Conservation (phyloP, 1,284 basidiomycete genomes). For the Mycosarcoma mackinlayi region DNA sequence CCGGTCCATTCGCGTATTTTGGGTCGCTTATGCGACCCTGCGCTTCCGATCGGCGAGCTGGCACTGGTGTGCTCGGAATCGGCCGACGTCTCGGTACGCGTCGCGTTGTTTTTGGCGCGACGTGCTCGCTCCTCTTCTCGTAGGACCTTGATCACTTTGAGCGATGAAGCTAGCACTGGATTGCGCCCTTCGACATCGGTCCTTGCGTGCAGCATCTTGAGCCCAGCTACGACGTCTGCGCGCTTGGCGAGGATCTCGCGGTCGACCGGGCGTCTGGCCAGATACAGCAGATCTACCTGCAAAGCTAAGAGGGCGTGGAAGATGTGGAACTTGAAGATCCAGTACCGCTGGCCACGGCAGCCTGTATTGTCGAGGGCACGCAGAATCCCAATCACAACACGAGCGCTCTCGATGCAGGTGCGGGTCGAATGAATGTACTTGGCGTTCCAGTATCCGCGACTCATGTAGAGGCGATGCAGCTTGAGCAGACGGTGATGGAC, state of each 20-base stretch:
- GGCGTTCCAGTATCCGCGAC: conserved; percentile 54
- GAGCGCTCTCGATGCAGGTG: conserved; percentile 49
- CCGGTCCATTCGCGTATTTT: conserved; percentile 35
- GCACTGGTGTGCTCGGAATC: conserved; percentile 7
- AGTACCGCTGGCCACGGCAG: conserved; percentile 39
- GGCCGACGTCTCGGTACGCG: not conserved
- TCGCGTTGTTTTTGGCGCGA: conserved; percentile 4
- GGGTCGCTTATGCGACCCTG: conserved; percentile 11
- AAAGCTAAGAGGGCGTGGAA: conserved; percentile 47
- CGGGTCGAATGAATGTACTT: conserved; percentile 57
- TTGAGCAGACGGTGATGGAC: conserved; percentile 59
- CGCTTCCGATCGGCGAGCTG: conserved; percentile 20
- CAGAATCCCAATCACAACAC: conserved; percentile 40
- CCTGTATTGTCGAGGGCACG: conserved; percentile 29
- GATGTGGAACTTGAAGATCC: conserved; percentile 51
- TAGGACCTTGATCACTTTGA: conserved; percentile 51
- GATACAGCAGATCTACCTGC: conserved; percentile 45
- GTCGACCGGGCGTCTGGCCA: conserved; percentile 32
- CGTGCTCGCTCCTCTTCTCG: conserved; percentile 41
- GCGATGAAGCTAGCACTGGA: conserved; percentile 38
- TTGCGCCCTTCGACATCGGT: conserved; percentile 48
- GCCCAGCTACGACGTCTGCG: conserved; percentile 38
- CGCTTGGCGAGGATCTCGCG: conserved; percentile 40
- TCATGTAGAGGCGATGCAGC: conserved; percentile 58
- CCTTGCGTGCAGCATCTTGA: conserved; percentile 47